Conservation (phyloP, 2,329 filamentous ascomycete species). For the Arthroderma sp. region DNA sequence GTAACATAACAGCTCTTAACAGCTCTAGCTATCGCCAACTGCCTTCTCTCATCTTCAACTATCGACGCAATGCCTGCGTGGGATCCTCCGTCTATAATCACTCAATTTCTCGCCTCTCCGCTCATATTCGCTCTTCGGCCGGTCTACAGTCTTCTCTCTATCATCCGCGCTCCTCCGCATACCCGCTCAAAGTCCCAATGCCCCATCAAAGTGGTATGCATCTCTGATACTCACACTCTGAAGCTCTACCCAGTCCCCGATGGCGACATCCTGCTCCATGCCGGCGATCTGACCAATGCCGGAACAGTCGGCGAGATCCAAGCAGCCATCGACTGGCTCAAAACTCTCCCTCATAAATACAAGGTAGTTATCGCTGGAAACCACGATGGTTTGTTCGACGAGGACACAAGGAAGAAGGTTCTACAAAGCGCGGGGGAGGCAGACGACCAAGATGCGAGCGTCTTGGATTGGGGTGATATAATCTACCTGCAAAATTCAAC, state of each 20-base stretch:
- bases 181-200: conserved; percentile 39
- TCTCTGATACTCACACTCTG: conserved; percentile 71
- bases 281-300: conserved; percentile 66
- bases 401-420: conserved; percentile 38
- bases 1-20: too few relatives aligned
- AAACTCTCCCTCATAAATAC: conserved; percentile 56
- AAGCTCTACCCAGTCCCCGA: conserved; percentile 37
- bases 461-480: conserved; percentile 53
- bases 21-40: too few relatives aligned
- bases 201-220: conserved; percentile 65
- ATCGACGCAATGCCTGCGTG: conserved; percentile 28
- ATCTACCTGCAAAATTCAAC: conserved; percentile 62
- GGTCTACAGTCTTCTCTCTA: conserved; percentile 51
- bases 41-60: too few relatives aligned
- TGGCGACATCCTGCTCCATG: conserved; percentile 79
- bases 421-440: conserved; percentile 1
- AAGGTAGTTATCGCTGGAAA: conserved; percentile 80
- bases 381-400: conserved; percentile 80
- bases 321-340: conserved; percentile 72
- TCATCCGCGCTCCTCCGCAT: conserved; percentile 54
- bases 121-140: conserved; percentile 49
- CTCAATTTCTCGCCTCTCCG: conserved; percentile 55
- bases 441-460: conserved; percentile 30
- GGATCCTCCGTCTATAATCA: conserved; percentile 40
- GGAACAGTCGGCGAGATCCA: conserved; percentile 66